These are phyloP conservation scores for Solanum virginianum DNA, from an alignment of 257 asterid genomes.

Conservation along the genomic window DNA sequence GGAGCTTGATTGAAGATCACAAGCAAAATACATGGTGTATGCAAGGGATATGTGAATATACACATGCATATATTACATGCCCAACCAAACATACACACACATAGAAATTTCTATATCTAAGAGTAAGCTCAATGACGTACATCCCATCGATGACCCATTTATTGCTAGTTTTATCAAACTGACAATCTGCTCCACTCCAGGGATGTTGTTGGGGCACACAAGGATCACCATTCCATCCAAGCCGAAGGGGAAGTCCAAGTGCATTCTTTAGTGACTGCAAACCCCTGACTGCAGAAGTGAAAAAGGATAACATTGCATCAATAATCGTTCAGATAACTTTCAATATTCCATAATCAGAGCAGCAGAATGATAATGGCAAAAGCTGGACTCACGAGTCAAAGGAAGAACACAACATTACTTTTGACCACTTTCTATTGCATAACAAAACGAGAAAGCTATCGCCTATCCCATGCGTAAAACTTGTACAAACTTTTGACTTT, in stretches of 20 bases:
- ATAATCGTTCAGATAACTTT: background rate
- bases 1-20: background rate
- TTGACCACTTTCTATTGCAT: background rate
- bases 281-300: constrained; percentile 45
- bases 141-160: constrained; percentile 91
- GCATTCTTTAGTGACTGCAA: constrained; percentile 61
- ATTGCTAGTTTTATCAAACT: constrained; percentile 42
- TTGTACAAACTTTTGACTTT: background rate
- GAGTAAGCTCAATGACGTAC: constrained; percentile 45
- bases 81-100: background rate
- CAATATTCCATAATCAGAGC: background rate
- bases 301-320: background rate
- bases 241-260: constrained; percentile 92
- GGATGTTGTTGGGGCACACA: constrained; percentile 98
- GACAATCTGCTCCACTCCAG: constrained; percentile 96
- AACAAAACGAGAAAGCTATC: background rate
- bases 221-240: constrained; percentile 99
- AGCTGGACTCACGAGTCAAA: background rate
- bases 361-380: background rate
- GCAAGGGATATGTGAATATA: background rate
- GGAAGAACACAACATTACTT: background rate
- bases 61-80: background rate
- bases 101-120: background rate
- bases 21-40: background rate
- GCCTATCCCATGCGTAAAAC: background rate